phyloP scores from a whole-genome alignment of 2,329 filamentous ascomycete species.

The Aspergillus brasiliensis region DNA sequence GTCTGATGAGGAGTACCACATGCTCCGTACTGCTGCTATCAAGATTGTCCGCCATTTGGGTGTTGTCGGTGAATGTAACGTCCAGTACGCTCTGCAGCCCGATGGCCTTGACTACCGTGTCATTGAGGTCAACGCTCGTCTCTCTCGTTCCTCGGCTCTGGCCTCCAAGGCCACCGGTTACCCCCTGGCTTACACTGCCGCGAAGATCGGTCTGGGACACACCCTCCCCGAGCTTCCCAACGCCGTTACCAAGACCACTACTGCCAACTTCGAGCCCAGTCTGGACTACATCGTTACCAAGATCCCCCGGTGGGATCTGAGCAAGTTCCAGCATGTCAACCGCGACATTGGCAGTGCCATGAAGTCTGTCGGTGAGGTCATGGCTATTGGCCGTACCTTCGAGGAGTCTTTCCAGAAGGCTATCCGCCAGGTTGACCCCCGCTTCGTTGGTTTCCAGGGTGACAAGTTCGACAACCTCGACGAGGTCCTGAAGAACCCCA shows the following conservation, averaged over 20 bases:
- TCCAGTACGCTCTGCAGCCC: slow-evolving; percentile 94
- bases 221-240: slow-evolving; percentile 94
- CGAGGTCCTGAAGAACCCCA: slow-evolving; percentile 85
- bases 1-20: slow-evolving; percentile 98
- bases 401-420: slow-evolving; percentile 99
- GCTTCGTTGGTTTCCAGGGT: slow-evolving; percentile 89
- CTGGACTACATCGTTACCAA: slow-evolving; percentile 98
- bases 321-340: slow-evolving; percentile 99
- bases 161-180: slow-evolving; percentile 98
- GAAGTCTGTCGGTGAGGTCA: slow-evolving; percentile 99
- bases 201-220: slow-evolving; percentile 96
- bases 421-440: slow-evolving; percentile 93
- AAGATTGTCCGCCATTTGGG: slow-evolving; percentile 97
- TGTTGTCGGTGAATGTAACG: slow-evolving; percentile 97
- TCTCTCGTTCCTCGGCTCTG: slow-evolving; percentile 93
- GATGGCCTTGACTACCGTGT: slow-evolving; percentile 97
- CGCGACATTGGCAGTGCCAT: slow-evolving; percentile 96
- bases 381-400: slow-evolving; percentile 98
- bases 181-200: slow-evolving; percentile 93
- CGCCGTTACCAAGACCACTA: slow-evolving; percentile 97
- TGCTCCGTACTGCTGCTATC: slow-evolving; percentile 95
- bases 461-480: slow-evolving; percentile 94
- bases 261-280: slow-evolving; percentile 97
- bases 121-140: slow-evolving; percentile 98
- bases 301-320: slow-evolving; percentile 96